Conservation (phyloP, 176 grass and related monocot species). For the Elymus sibiricus region DNA sequence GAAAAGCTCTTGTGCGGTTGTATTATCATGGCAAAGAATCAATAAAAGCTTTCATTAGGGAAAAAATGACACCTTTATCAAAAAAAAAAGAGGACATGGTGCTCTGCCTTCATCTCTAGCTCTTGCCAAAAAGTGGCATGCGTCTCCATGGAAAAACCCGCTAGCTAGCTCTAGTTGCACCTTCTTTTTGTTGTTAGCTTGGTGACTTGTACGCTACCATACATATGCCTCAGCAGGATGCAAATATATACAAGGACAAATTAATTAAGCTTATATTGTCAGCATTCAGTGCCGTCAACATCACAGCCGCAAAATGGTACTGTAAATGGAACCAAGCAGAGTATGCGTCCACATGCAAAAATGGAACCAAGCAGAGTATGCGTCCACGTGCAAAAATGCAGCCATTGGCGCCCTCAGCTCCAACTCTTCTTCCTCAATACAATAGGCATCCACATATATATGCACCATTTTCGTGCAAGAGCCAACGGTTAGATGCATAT, state of each 20-base stretch:
- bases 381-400: background rate
- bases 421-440: background rate
- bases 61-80: too few relatives aligned
- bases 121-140: background rate
- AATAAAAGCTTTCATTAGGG: too few relatives aligned
- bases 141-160: background rate
- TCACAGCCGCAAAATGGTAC: background rate
- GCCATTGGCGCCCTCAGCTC: background rate
- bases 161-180: background rate
- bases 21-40: too few relatives aligned
- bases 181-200: background rate
- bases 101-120: background rate
- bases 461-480: background rate
- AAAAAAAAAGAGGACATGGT: background rate
- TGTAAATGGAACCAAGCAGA: background rate
- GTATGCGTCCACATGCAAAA: background rate
- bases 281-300: background rate
- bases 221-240: background rate
- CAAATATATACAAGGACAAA: background rate
- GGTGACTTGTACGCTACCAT: background rate
- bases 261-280: background rate
- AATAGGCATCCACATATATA: background rate
- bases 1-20: too few relatives aligned
- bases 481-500: background rate
- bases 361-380: background rate